phyloP scores from a whole-genome alignment of 2,329 filamentous ascomycete species.

The Teratosphaeria pseudoeucalypti region DNA sequence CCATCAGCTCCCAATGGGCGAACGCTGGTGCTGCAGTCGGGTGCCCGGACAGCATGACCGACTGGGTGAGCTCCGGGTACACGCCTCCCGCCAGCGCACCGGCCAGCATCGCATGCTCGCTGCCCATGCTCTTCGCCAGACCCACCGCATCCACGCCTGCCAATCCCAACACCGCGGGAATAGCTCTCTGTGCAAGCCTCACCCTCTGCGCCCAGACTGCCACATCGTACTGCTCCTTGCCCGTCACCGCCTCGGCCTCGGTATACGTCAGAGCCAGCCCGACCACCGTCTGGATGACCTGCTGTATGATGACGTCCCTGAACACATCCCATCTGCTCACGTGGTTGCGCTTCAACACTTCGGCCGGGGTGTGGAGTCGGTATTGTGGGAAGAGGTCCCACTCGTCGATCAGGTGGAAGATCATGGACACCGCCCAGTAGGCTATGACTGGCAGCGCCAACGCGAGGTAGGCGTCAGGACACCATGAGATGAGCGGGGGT shows the following conservation, averaged over 20 bases:
- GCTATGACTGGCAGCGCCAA: conserved; percentile 66
- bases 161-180: conserved; percentile 60
- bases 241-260: conserved; percentile 63
- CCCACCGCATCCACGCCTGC: conserved; percentile 66
- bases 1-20: conserved; percentile 67
- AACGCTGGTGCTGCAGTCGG: conserved; percentile 55
- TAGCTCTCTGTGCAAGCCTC: conserved; percentile 64
- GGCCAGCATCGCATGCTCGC: conserved; percentile 62
- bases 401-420: conserved; percentile 81
- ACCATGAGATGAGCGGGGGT: conserved; percentile 61
- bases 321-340: conserved; percentile 76
- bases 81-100: conserved; percentile 68
- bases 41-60: conserved; percentile 43
- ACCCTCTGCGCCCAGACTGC: conserved; percentile 82
- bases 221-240: conserved; percentile 75
- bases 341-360: conserved; percentile 78
- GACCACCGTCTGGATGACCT: conserved; percentile 73
- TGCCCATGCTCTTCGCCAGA: conserved; percentile 64
- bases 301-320: conserved; percentile 75
- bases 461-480: conserved; percentile 72
- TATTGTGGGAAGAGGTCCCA: conserved; percentile 83
- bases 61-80: conserved; percentile 58
- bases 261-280: conserved; percentile 57
- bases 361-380: conserved; percentile 86
- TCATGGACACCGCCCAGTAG: conserved; percentile 78